Evolutionary conservation across 78 protist genomes (phyloP).

Genomic region (Dictyostelium discoideum): DNA sequence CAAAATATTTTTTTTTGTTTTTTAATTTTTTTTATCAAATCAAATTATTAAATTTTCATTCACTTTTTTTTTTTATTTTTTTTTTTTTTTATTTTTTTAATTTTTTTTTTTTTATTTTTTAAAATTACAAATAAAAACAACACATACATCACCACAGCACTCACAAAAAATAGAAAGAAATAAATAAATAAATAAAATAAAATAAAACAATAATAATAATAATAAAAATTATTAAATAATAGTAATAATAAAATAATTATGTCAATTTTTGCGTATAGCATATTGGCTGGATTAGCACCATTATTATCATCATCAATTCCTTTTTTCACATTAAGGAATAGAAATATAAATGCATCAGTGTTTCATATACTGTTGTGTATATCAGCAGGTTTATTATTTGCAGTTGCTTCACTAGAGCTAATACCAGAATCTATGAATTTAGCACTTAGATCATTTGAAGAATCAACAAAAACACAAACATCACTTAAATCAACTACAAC

Average conservation of each 20-base stretch:
- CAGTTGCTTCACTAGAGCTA: slow-evolving; percentile 58
- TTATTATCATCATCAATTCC: slow-evolving; percentile 54
- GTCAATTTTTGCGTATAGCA: slow-evolving; percentile 35
- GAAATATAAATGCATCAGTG: slow-evolving; percentile 13
- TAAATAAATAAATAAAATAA: neutral
- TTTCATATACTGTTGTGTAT: slow-evolving; percentile 42
- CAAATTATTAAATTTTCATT: no score
- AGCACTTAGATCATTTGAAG: neutral
- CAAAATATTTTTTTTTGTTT: no score
- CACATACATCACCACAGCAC: neutral
- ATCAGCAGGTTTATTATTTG: slow-evolving; percentile 67
- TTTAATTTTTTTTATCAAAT: no score
- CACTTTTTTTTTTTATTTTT: no score
- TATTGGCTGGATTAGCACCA: slow-evolving; percentile 71
- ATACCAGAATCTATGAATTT: slow-evolving; percentile 43
- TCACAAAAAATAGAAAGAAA: neutral
- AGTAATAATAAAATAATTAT: neutral
- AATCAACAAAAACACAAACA: neutral
- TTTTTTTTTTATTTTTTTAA: no score
- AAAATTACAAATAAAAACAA: no score
- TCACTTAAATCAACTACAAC: neutral
- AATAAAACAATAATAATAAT: no score
- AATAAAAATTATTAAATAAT: neutral
- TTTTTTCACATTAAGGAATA: slow-evolving; percentile 2
- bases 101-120: no score